These are phyloP conservation scores for Verbena officinalis DNA, from an alignment of 257 asterid species.

Conservation along the genomic window DNA sequence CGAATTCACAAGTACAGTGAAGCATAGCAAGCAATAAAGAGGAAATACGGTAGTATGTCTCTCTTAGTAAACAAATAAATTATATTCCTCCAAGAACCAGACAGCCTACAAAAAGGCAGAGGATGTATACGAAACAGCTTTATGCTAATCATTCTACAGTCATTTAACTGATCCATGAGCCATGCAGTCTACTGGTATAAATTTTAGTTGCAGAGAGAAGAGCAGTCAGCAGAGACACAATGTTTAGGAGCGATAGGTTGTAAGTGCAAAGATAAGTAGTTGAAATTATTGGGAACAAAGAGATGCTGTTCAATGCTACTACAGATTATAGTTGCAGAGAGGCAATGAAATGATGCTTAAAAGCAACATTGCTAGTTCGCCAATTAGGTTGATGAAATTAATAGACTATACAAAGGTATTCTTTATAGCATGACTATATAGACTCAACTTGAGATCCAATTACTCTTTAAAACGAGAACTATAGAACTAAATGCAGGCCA, in stretches of 20 bases:
- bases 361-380: too few species aligned
- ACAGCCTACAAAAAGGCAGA: background rate
- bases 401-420: background rate
- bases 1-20: background rate
- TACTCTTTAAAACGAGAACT: too few species aligned
- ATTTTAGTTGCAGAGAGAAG: constrained; percentile 1
- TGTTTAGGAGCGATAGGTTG: background rate
- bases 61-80: background rate
- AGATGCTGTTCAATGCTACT: too few species aligned
- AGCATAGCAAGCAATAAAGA: constrained; percentile 15
- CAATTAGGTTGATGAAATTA: too few species aligned
- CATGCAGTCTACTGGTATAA: background rate
- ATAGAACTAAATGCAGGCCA: too few species aligned
- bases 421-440: too few species aligned
- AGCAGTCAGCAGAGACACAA: constrained; percentile 21
- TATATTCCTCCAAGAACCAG: background rate
- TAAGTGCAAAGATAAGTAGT: constrained; percentile 4
- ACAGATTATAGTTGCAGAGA: too few species aligned
- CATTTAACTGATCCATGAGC: constrained; percentile 18
- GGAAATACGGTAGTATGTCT: background rate
- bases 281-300: background rate
- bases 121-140: background rate
- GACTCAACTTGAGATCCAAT: too few species aligned
- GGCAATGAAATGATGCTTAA: too few species aligned
- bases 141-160: constrained; percentile 4